Evolutionary conservation across 306 rosid genomes (phyloP).

Genomic region (Benincasa hispida): DNA sequence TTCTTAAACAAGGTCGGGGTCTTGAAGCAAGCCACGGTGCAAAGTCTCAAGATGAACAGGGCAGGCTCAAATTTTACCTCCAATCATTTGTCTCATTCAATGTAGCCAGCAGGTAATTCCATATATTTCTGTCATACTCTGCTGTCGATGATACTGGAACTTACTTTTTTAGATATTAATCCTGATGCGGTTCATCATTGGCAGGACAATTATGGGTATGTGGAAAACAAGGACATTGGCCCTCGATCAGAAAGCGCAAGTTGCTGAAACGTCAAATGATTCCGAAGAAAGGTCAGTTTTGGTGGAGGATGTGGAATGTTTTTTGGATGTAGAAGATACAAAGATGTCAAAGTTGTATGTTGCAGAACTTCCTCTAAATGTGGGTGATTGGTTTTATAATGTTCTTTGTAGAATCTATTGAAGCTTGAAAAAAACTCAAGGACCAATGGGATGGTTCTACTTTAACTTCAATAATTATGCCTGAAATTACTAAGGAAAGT

Average conservation of each 20-base stretch:
- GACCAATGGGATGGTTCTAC: neutral
- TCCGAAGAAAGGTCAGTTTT: constrained; percentile 34
- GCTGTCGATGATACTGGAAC: neutral
- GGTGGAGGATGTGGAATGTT: constrained; percentile 33
- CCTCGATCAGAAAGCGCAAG: constrained; percentile 40
- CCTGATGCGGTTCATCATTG: neutral
- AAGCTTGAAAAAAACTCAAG: neutral
- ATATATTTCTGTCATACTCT: neutral
- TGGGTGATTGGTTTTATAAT: constrained; percentile 15
- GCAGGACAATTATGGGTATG: constrained; percentile 56
- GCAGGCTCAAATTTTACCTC: constrained; percentile 73
- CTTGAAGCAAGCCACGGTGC: constrained; percentile 77
- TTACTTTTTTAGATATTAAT: neutral
- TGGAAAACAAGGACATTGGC: constrained; percentile 59
- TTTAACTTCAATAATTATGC: neutral
- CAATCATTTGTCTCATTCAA: constrained; percentile 72
- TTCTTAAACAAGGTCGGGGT: constrained; percentile 57
- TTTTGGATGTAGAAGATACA: constrained; percentile 32
- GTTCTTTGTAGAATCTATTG: neutral
- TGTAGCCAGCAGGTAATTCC: constrained; percentile 53
- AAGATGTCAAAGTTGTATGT: constrained; percentile 45
- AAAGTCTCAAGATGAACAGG: constrained; percentile 73
- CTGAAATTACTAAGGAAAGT: neutral
- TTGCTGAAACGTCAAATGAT: constrained; percentile 42
- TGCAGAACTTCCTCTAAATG: constrained; percentile 49